Conservation (phyloP, 2,329 filamentous ascomycete genomes). For the Cercospora citrullina region DNA sequence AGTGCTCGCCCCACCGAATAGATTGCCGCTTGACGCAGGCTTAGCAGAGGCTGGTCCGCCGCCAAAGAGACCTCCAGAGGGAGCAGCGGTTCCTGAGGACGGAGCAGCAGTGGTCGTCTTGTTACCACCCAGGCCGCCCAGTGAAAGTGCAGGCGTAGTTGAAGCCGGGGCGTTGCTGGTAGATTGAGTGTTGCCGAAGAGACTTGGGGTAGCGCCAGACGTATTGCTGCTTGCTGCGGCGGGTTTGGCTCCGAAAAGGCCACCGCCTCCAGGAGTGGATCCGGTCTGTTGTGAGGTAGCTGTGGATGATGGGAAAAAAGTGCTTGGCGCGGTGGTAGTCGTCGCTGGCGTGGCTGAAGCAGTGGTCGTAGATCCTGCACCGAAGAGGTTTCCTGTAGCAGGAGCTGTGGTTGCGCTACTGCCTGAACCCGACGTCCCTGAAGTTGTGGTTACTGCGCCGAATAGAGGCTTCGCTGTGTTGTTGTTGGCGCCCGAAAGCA, state of each 20-base stretch:
- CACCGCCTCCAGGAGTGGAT: neutral
- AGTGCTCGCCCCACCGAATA: constrained; percentile 7
- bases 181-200: constrained; percentile 16
- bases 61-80: constrained; percentile 9
- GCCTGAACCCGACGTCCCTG: neutral
- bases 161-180: constrained; percentile 6
- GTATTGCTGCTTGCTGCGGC: constrained; percentile 1
- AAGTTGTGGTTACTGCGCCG: neutral
- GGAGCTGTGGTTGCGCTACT: constrained; percentile 15
- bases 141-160: constrained; percentile 5
- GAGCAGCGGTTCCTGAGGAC: neutral
- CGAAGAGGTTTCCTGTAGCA: constrained; percentile 9
- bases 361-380: constrained; percentile 6
- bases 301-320: constrained; percentile 14
- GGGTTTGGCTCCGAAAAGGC: constrained; percentile 5
- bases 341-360: constrained; percentile 6
- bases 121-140: constrained; percentile 5
- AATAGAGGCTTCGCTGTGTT: constrained; percentile 1
- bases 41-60: neutral
- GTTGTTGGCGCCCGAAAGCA: neutral
- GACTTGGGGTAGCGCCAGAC: constrained; percentile 10
- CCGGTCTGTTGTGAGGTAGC: constrained; percentile 11
- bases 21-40: constrained; percentile 8
- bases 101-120: constrained; percentile 5
- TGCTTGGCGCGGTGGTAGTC: constrained; percentile 2